phyloP scores from a whole-genome alignment of 208 protist genomes.

The Acanthamoeba triangularis region DNA sequence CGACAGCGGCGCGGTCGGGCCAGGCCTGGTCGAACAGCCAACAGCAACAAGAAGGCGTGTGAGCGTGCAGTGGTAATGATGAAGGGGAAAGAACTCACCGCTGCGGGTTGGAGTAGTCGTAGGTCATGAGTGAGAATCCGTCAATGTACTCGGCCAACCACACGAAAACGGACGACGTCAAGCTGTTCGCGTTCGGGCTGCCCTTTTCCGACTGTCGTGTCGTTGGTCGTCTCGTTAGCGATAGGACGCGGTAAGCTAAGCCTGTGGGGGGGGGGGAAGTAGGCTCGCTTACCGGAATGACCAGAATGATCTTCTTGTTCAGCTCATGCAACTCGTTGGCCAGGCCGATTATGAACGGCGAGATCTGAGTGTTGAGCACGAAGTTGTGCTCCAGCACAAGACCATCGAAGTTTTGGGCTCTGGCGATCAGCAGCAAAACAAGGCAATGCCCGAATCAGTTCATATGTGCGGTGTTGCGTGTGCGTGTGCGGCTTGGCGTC shows the following conservation, averaged over 20 bases:
- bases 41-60: no score
- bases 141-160: constrained; percentile 27
- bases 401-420: constrained; percentile 55
- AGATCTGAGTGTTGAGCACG: constrained; percentile 33
- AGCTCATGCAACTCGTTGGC: constrained; percentile 67
- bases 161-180: constrained; percentile 17
- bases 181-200: neutral
- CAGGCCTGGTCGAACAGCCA: neutral
- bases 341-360: constrained; percentile 42
- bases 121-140: constrained; percentile 68
- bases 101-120: constrained; percentile 49
- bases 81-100: neutral
- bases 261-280: neutral
- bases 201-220: constrained; percentile 33
- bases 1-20: constrained; percentile 56
- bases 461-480: neutral
- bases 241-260: neutral
- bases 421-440: neutral
- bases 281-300: constrained; percentile 19
- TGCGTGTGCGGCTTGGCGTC: neutral
- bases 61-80: neutral
- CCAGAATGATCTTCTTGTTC: constrained; percentile 70
- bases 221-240: neutral
- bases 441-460: neutral
- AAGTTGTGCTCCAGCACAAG: constrained; percentile 73